Percentiles rank a stretch among this genome's conserved stretches.
These are phyloP conservation scores for Phytophthora cactorum DNA, from an alignment of 352 stramenopile species.

Conservation along the genomic window DNA sequence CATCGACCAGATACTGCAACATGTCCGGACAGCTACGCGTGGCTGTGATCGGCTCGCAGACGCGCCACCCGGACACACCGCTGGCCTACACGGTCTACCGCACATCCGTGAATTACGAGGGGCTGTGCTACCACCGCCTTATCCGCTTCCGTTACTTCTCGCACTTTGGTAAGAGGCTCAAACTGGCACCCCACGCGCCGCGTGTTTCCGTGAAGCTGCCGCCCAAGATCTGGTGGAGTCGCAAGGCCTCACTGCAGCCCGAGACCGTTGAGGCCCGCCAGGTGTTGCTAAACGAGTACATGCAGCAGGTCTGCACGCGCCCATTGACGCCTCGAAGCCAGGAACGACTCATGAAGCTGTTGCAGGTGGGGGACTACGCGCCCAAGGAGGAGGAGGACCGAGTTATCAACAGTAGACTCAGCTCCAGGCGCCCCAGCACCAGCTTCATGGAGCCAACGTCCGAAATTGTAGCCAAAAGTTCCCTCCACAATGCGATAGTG, in stretches of 20 bases:
- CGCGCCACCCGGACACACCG: constrained; percentile 33
- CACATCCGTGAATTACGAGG: constrained; percentile 69
- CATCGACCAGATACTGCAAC: constrained; percentile 7
- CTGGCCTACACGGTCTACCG: constrained; percentile 77
- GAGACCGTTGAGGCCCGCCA: constrained; percentile 72
- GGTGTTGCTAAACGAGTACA: constrained; percentile 81
- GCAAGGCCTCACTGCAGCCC: constrained; percentile 52
- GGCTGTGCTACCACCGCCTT: constrained; percentile 71
- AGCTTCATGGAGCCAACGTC: constrained; percentile 26
- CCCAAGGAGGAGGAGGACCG: constrained; percentile 32
- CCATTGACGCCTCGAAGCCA: constrained; percentile 52
- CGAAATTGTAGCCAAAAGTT: constrained; percentile 25
- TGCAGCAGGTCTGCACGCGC: constrained; percentile 54
- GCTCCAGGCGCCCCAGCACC: constrained; percentile 29
- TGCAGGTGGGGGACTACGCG: constrained; percentile 66
- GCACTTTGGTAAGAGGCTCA: constrained; percentile 54
- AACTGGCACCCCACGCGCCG: constrained; percentile 30
- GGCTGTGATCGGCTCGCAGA: constrained; percentile 75
- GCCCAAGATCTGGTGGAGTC: constrained; percentile 65
- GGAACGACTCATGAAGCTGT: constrained; percentile 57
- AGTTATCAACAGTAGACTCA: constrained; percentile 30
- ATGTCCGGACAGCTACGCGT: constrained; percentile 58
- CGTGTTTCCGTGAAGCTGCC: constrained; percentile 44
- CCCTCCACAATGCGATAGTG: constrained; percentile 17
- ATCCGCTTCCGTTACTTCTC: constrained; percentile 74